A percentile compares a stretch with the other conserved stretches of the same genome.
Evolutionary conservation across 257 asterid genomes (phyloP).

Genomic region (Gentiana straminea): DNA sequence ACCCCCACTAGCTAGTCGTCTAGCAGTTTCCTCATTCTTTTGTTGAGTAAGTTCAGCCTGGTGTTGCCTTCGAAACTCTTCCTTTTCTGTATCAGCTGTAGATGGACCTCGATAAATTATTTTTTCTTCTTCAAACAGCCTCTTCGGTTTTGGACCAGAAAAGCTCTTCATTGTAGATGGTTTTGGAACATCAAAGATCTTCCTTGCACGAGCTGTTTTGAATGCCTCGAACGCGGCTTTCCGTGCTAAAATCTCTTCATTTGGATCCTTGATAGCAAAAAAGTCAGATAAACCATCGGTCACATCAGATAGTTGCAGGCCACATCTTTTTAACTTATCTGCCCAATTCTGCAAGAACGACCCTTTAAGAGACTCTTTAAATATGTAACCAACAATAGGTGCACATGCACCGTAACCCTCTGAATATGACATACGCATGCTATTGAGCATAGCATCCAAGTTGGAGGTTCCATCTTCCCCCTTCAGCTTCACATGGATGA

Average conservation of each 20-base stretch:
- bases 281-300: constrained; percentile 49
- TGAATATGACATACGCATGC: constrained; percentile 24
- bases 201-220: constrained; percentile 54
- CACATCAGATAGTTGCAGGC: constrained; percentile 34
- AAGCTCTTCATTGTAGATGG: constrained; percentile 52
- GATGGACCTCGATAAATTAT: constrained; percentile 43
- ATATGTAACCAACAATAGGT: constrained; percentile 36
- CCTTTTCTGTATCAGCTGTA: constrained; percentile 33
- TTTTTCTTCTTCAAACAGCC: constrained; percentile 65
- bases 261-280: constrained; percentile 47
- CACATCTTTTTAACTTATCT: constrained; percentile 39
- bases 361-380: constrained; percentile 65
- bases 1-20: constrained; percentile 56
- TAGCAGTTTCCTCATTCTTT: constrained; percentile 64
- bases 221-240: constrained; percentile 60
- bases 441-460: constrained; percentile 34
- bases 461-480: constrained; percentile 36
- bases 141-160: constrained; percentile 54
- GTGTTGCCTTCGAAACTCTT: constrained; percentile 59
- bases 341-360: constrained; percentile 44
- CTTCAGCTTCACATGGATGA: constrained; percentile 43
- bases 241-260: constrained; percentile 39
- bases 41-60: constrained; percentile 73
- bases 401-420: constrained; percentile 18
- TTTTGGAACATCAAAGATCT: too few relatives aligned